A percentile compares a stretch with the other conserved stretches of the same genome.
phyloP scores from a whole-genome alignment of 805 yeast genomes.

The Cyberlindnera subsufficiens region DNA sequence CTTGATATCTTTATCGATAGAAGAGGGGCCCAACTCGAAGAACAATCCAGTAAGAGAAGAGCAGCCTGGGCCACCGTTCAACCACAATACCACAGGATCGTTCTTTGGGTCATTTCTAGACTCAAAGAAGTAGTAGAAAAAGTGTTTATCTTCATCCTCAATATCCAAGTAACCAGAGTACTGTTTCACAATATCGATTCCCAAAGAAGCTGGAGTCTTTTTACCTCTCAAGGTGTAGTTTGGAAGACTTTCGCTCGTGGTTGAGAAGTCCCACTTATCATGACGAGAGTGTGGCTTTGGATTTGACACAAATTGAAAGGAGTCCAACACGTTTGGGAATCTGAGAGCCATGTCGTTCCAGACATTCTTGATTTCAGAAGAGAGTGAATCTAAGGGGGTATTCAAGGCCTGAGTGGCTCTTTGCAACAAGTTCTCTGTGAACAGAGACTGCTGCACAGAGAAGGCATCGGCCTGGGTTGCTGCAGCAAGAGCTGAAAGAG shows the following conservation, averaged over 20 bases:
- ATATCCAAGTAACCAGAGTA: constrained; percentile 83
- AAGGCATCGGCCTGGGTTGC: constrained; percentile 21
- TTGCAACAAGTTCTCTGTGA: constrained; percentile 31
- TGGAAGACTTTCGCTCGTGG: constrained; percentile 33
- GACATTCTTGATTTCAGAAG: constrained; percentile 41
- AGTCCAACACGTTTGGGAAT: constrained; percentile 51
- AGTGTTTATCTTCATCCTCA: constrained; percentile 79
- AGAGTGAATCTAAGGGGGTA: constrained; percentile 42
- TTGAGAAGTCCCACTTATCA: constrained; percentile 33
- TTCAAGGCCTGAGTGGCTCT: constrained; percentile 47
- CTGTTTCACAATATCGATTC: constrained; percentile 77
- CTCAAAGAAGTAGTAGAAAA: constrained; percentile 81
- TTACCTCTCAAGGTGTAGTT: constrained; percentile 57
- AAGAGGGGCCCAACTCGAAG: constrained; percentile 82
- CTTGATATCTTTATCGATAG: constrained; percentile 52
- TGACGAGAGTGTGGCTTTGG: constrained; percentile 37
- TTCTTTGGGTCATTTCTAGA: constrained; percentile 81
- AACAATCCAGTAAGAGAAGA: constrained; percentile 82
- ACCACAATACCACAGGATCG: constrained; percentile 85
- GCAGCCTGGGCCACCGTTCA: constrained; percentile 95
- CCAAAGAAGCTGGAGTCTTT: constrained; percentile 55
- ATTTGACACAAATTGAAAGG: constrained; percentile 42
- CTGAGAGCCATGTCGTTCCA: constrained; percentile 62
- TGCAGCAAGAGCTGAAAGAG: constrained; percentile 11
- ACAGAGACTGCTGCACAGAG: constrained; percentile 28